These are phyloP conservation scores for Nicotiana paniculata DNA, from an alignment of 257 asterid species.

Conservation along the genomic window DNA sequence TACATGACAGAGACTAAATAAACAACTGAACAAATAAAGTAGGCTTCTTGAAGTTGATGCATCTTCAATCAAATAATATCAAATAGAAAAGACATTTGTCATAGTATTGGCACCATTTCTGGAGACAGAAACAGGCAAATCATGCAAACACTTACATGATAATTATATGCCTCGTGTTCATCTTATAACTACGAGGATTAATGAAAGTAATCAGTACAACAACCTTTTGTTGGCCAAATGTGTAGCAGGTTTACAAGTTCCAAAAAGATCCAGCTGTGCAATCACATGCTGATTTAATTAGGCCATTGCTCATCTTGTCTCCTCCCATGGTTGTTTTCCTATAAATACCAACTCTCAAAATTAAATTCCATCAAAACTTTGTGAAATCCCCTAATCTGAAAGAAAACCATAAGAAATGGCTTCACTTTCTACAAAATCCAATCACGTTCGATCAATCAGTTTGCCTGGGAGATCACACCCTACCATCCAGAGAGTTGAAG, in stretches of 20 bases:
- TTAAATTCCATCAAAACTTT: neutral
- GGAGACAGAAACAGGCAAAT: conserved; percentile 6
- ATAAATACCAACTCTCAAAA: neutral
- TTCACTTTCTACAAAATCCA: neutral
- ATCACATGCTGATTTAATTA: conserved; percentile 6
- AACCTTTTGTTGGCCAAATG: conserved; percentile 4
- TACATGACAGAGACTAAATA: neutral
- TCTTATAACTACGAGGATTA: neutral
- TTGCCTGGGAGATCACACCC: conserved; percentile 13
- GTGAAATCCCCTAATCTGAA: neutral
- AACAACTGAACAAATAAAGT: conserved; percentile 3
- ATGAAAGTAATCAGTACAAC: conserved; percentile 3
- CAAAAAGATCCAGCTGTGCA: neutral
- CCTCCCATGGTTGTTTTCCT: neutral
- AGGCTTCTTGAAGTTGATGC: neutral
- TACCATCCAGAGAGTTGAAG: conserved; percentile 4
- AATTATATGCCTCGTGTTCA: neutral
- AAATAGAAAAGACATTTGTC: neutral
- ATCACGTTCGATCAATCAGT: conserved; percentile 6
- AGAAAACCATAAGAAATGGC: neutral
- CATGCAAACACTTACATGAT: neutral
- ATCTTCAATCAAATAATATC: neutral
- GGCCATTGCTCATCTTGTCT: neutral
- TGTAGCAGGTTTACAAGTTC: neutral
- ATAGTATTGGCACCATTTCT: neutral